Percentiles rank a stretch among this genome's conserved stretches.
phyloP scores from a whole-genome alignment of 306 rosid genomes.

The Cicer bijugum region DNA sequence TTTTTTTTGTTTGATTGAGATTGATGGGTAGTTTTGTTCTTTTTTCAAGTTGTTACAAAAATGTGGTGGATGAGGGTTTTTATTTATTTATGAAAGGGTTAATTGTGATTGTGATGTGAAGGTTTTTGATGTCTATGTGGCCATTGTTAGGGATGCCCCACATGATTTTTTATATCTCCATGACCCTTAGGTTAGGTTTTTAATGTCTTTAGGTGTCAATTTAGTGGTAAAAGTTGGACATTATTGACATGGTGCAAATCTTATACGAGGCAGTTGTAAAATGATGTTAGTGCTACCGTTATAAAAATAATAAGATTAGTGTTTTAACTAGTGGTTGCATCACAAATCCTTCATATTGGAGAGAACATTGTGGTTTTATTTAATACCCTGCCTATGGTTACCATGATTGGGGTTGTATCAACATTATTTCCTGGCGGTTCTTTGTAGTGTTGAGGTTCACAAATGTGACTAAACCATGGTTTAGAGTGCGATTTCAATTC shows the following conservation, averaged over 20 bases:
- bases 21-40: constrained; percentile 23
- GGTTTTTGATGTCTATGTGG: neutral
- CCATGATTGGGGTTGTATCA: neutral
- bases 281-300: too few species aligned
- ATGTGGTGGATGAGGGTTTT: neutral
- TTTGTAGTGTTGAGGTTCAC: neutral
- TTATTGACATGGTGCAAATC: too few species aligned
- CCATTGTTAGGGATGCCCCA: neutral
- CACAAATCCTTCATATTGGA: neutral
- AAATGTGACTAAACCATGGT: neutral
- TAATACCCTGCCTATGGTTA: neutral
- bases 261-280: too few species aligned
- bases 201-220: too few species aligned
- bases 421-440: neutral
- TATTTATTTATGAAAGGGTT: neutral
- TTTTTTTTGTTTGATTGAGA: constrained; percentile 32
- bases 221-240: too few species aligned
- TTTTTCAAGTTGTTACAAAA: constrained; percentile 28
- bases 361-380: neutral
- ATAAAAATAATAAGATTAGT: neutral
- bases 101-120: neutral
- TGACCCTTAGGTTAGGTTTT: neutral
- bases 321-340: neutral
- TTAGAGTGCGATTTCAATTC: neutral
- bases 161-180: neutral